Conservation (phyloP, 2,329 filamentous ascomycete genomes). For the Nemania sp. region DNA sequence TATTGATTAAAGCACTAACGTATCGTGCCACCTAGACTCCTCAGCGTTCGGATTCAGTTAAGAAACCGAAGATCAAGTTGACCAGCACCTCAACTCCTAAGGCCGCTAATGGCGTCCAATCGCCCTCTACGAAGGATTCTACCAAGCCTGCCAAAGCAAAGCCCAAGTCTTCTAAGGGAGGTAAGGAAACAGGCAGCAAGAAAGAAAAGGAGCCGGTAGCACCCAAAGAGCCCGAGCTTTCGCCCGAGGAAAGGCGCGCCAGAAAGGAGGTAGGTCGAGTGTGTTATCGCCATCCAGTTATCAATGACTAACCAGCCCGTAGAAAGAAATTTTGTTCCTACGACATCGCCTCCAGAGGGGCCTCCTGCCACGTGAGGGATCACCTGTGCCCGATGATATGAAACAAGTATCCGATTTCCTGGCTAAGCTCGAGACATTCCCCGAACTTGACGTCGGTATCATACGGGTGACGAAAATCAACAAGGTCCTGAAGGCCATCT, state of each 20-base stretch:
- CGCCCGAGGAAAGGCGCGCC: constrained; percentile 59
- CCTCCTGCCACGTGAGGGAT: constrained; percentile 81
- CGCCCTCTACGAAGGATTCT: constrained; percentile 44
- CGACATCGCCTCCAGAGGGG: constrained; percentile 95
- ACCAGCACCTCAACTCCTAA: constrained; percentile 71
- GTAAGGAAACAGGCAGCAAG: constrained; percentile 53
- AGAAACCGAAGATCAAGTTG: constrained; percentile 71
- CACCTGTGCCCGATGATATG: constrained; percentile 88
- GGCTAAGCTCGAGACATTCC: constrained; percentile 76
- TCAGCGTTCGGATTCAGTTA: constrained; percentile 64
- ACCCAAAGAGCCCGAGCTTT: constrained; percentile 61
- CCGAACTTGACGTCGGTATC: constrained; percentile 84
- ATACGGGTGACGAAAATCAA: constrained; percentile 95
- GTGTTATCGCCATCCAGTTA: not conserved
- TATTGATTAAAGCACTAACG: constrained; percentile 4
- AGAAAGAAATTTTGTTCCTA: constrained; percentile 86
- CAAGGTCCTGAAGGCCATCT: constrained; percentile 93
- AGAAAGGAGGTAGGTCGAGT: constrained; percentile 60
- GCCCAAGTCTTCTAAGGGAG: constrained; percentile 55
- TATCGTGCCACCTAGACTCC: constrained; percentile 49
- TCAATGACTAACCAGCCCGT: constrained; percentile 42
- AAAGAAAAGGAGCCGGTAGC: constrained; percentile 53
- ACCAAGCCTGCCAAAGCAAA: constrained; percentile 61
- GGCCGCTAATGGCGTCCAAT: constrained; percentile 64
- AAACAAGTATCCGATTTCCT: constrained; percentile 76